Conservation (phyloP, 2,329 filamentous ascomycete species). For the Talaromyces funiculosus region DNA sequence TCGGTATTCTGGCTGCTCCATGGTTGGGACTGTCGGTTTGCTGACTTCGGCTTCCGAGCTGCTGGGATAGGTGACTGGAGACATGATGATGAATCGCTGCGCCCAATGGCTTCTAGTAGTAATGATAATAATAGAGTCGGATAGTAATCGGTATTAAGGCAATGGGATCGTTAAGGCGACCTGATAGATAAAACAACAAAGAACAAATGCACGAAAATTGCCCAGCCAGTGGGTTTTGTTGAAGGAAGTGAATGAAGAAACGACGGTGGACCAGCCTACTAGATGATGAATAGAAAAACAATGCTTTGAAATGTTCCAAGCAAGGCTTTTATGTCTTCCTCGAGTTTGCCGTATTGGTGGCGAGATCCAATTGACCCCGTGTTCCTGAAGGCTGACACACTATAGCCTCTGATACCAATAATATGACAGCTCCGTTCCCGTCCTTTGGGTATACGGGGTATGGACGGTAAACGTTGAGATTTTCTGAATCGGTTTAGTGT, state of each 20-base stretch:
- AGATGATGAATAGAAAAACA: background rate
- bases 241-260: conserved; percentile 28
- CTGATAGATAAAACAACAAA: conserved; percentile 6
- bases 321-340: conserved; percentile 11
- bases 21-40: background rate
- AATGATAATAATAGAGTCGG: background rate
- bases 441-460: background rate
- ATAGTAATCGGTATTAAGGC: background rate
- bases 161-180: conserved; percentile 20
- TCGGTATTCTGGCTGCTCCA: conserved; percentile 36
- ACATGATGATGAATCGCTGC: conserved; percentile 9
- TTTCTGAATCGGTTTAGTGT: background rate
- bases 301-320: conserved; percentile 1
- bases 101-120: background rate
- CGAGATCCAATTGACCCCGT: conserved; percentile 1
- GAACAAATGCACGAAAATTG: conserved; percentile 44
- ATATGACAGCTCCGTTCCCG: conserved; percentile 1
- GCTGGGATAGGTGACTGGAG: conserved; percentile 10
- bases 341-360: background rate
- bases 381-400: conserved; percentile 10
- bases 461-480: conserved; percentile 6
- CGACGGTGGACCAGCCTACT: conserved; percentile 9
- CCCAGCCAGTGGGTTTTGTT: conserved; percentile 52
- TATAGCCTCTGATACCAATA: background rate
- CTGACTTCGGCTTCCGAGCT: background rate